Base-by-base conservation (phyloP, 2,329 filamentous ascomycete species). In the Apiospora hydei region DNA sequence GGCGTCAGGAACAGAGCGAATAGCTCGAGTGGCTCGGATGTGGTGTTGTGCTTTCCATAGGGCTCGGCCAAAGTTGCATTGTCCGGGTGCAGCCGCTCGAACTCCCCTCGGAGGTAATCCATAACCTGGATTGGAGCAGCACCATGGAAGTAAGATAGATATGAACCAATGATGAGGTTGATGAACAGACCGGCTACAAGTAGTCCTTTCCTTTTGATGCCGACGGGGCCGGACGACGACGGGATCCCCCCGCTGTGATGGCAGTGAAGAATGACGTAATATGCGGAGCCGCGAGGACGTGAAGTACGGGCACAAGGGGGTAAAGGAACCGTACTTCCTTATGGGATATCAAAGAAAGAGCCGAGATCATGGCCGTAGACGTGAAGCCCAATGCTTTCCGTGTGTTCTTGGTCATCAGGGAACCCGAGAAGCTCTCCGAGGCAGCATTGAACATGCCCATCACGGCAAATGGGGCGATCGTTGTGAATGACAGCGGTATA, bases 301-400 rank as follows among this genome's bases (percentile, higher is more conserved):
- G 94, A 8, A 99, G 88, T n/a, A 92, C 88, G 1, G 96, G 96
- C 1, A 98, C 88, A 24, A 99, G 88, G 0, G 96, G 96, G 78
- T 97, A 98, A 76, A 98, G 93, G 85, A 99, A 99, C 78, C 96
- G 94, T 77, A 98, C 94, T 86, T 99, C 96, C 82, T 99, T 99
- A 84, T 99, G 96, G 1, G 94, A 91, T 76, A 98, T 93, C 67
- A 93, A 79, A 1, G 94, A 97, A 46, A 98, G 87, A 2, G 86
- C 81, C 1, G 84, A 80, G 13, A 93, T 83, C 72, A 92, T 93
- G 43, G 89, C 82, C 71, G 91, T 74, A 57, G 92, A 86, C 10
- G 89, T 85, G 43, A 86, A 85, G 13, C 90, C 86, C 11, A 95
- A 83, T 47, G 88, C 86, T 71, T 85, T 86, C 69, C 86, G 83